Conservation (phyloP, 2,329 filamentous ascomycete species). For the Xylariaceae sp. region DNA sequence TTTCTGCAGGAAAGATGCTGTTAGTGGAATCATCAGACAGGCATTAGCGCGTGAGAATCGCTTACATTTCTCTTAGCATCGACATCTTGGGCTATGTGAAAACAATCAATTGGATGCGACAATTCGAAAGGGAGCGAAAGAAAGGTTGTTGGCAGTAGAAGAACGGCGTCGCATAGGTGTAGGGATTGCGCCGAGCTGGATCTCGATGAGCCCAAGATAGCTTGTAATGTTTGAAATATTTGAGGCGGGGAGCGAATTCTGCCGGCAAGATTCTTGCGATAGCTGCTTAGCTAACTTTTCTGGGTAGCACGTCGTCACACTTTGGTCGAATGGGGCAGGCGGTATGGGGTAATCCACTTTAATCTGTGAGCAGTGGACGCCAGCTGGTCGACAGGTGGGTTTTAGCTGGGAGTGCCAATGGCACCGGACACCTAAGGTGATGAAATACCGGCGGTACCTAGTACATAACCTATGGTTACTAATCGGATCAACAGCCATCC, state of each 20-base stretch:
- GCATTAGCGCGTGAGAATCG: not conserved
- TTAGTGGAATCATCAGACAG: conserved; percentile 9
- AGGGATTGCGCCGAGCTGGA: conserved; percentile 4
- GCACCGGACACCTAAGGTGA: too few relatives aligned
- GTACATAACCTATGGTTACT: too few relatives aligned
- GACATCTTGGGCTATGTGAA: not conserved
- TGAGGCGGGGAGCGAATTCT: conserved; percentile 18
- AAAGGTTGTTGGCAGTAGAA: not conserved
- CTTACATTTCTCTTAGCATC: conserved; percentile 31
- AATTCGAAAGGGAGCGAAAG: not conserved
- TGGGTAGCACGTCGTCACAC: not conserved
- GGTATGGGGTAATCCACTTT: not conserved
- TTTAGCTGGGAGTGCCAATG: too few relatives aligned
- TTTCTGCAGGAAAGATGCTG: conserved; percentile 40
- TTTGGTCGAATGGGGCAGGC: not conserved
- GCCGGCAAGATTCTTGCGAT: conserved; percentile 24
- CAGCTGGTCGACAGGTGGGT: too few relatives aligned
- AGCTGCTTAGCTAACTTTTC: not conserved
- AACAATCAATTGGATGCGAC: not conserved
- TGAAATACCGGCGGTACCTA: too few relatives aligned
- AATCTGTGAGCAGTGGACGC: too few relatives aligned
- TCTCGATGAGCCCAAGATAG: not conserved
- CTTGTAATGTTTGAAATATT: conserved; percentile 24
- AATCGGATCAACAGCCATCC: too few relatives aligned
- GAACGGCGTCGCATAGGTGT: conserved; percentile 5